Conservation (phyloP, 352 stramenopile genomes). For the Pythium brachiatum region DNA sequence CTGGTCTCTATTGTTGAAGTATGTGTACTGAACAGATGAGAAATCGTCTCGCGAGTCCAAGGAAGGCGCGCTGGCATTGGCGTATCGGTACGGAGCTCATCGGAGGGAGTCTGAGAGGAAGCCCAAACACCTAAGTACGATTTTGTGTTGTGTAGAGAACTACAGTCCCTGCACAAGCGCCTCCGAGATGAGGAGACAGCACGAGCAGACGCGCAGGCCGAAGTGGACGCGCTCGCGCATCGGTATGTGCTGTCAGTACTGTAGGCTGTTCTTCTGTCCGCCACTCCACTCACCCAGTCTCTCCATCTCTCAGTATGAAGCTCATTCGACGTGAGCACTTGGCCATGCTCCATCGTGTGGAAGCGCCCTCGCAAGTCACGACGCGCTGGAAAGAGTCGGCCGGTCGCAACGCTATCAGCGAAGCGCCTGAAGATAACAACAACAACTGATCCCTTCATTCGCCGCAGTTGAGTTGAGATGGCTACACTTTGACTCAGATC, state of each 20-base stretch:
- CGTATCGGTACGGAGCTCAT: constrained; percentile 34
- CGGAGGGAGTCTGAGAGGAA: too few species aligned
- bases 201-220: constrained; percentile 30
- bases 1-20: neutral
- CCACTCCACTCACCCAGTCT: too few species aligned
- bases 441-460: too few species aligned
- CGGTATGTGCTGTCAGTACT: constrained; percentile 30
- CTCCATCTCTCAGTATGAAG: constrained; percentile 26
- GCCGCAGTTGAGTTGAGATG: too few species aligned
- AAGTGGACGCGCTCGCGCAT: constrained; percentile 37
- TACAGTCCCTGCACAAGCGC: constrained; percentile 37
- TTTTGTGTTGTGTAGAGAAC: constrained; percentile 25
- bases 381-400: constrained; percentile 22
- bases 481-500: constrained; percentile 4
- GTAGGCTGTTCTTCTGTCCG: too few species aligned
- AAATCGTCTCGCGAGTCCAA: constrained; percentile 25
- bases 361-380: constrained; percentile 20
- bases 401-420: neutral
- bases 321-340: constrained; percentile 39
- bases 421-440: constrained; percentile 1
- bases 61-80: constrained; percentile 27
- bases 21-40: constrained; percentile 24
- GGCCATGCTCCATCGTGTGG: constrained; percentile 36
- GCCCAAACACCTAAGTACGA: too few species aligned
- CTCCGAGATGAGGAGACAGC: constrained; percentile 36